A percentile compares a stretch with the other conserved stretches of the same genome.
Conservation (phyloP, 306 rosid genomes). For the Chamaecrista fasciculata region DNA sequence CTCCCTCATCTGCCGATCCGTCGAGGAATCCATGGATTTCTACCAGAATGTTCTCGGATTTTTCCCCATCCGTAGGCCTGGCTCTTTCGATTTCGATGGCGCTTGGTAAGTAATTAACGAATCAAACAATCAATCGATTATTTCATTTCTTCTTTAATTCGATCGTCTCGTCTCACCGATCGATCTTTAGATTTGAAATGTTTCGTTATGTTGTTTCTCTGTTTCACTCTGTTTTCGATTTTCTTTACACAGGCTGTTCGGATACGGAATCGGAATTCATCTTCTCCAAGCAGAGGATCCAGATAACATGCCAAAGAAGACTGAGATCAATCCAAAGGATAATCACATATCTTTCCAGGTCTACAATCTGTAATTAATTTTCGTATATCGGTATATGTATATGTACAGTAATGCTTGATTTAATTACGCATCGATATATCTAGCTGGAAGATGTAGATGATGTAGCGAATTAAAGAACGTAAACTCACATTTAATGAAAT, state of each 20-base stretch:
- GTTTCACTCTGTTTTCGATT: not conserved
- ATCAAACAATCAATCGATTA: too few species aligned
- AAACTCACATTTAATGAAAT: too few species aligned
- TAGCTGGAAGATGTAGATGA: too few species aligned
- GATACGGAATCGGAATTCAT: slow-evolving; percentile 87
- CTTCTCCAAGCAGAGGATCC: slow-evolving; percentile 66
- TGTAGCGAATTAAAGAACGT: too few species aligned
- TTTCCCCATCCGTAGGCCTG: slow-evolving; percentile 80
- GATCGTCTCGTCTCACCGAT: too few species aligned
- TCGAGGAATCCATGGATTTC: slow-evolving; percentile 61
- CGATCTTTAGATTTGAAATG: too few species aligned
- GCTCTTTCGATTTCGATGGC: slow-evolving; percentile 80
- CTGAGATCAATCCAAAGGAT: slow-evolving; percentile 83
- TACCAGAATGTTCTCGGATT: slow-evolving; percentile 84
- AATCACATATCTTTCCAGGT: slow-evolving; percentile 95
- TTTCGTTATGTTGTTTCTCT: too few species aligned
- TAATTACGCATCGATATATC: too few species aligned
- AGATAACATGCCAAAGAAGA: slow-evolving; percentile 49
- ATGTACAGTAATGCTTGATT: too few species aligned
- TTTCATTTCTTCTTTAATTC: too few species aligned
- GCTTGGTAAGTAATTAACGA: slow-evolving; percentile 66
- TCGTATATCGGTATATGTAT: too few species aligned
- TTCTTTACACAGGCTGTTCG: slow-evolving; percentile 58
- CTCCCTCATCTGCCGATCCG: slow-evolving; percentile 67
- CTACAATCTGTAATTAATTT: too few species aligned